phyloP scores from a whole-genome alignment of 177 flowering plant genomes.

The Vitis hybrid region DNA sequence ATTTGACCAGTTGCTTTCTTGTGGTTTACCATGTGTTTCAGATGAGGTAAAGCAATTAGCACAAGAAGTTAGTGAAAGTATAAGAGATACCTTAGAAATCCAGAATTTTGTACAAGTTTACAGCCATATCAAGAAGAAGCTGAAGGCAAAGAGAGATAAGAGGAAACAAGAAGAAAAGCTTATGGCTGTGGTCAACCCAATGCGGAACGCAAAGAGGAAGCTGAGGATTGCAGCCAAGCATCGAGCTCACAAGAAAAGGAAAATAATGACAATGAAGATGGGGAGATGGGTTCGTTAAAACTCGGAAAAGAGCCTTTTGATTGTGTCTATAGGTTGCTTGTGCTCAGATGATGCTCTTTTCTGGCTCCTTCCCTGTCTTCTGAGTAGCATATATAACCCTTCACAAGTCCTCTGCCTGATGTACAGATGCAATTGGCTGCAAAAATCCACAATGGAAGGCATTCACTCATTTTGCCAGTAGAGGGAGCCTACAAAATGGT shows the following conservation, averaged over 20 bases:
- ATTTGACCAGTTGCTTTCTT: too few species aligned
- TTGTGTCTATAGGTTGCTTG: too few species aligned
- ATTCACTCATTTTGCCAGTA: too few species aligned
- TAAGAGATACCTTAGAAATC: slow-evolving; percentile 46
- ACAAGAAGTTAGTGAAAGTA: slow-evolving; percentile 47
- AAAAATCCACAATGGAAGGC: too few species aligned
- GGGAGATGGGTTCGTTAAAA: slow-evolving; percentile 47
- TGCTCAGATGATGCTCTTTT: too few species aligned
- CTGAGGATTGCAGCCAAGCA: slow-evolving; percentile 63
- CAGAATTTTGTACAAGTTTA: slow-evolving; percentile 52
- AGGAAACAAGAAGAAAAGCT: slow-evolving; percentile 69
- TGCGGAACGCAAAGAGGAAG: slow-evolving; percentile 84
- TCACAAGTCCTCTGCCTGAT: too few species aligned
- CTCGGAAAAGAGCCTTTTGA: too few species aligned
- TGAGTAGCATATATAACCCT: too few species aligned
- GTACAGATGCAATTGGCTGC: too few species aligned
- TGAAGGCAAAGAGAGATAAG: slow-evolving; percentile 77
- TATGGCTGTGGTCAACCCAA: slow-evolving; percentile 82
- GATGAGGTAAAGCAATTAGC: slow-evolving; percentile 82
- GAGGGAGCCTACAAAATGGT: too few species aligned
- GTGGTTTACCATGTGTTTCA: slow-evolving; percentile 19
- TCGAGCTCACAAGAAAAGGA: slow-evolving; percentile 75
- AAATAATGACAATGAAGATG: slow-evolving; percentile 70
- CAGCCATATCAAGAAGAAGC: slow-evolving; percentile 52
- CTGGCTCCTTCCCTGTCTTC: too few species aligned